A percentile compares a stretch with the other conserved stretches of the same genome.
phyloP scores from a whole-genome alignment of 176 grass and related monocot genomes.

The Panicum miliaceum region DNA sequence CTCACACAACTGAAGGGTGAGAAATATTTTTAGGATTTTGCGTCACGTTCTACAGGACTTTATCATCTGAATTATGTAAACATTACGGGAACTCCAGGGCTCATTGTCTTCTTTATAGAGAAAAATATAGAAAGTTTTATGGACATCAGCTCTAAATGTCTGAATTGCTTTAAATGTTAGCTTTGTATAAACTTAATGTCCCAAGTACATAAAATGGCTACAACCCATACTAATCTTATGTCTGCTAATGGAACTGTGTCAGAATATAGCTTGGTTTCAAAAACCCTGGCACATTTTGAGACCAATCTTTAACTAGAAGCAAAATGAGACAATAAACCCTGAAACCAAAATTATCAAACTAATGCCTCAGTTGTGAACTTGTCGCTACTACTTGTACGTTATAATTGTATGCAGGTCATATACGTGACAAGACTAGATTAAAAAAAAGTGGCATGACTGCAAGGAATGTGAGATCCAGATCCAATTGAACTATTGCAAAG shows the following conservation, averaged over 20 bases:
- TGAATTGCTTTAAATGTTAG: not conserved
- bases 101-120: not conserved
- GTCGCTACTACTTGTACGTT: not conserved
- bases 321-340: not conserved
- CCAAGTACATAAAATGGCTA: slow-evolving; percentile 7
- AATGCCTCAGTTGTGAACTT: not conserved
- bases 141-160: slow-evolving; percentile 9
- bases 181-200: not conserved
- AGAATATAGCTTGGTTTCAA: slow-evolving; percentile 20
- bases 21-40: not conserved
- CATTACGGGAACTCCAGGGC: not conserved
- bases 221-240: not conserved
- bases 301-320: slow-evolving; percentile 2
- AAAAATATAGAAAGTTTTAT: slow-evolving; percentile 20
- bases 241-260: not conserved
- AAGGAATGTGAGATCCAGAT: slow-evolving; percentile 49
- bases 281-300: slow-evolving; percentile 1
- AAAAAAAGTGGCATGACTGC: not conserved
- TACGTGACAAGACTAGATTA: not conserved
- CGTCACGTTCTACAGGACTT: slow-evolving; percentile 9
- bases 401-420: not conserved
- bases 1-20: not conserved
- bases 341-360: slow-evolving; percentile 16
- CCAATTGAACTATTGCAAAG: not conserved
- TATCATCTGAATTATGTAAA: not conserved